These are phyloP conservation scores for Cordia subcordata DNA, from an alignment of 257 asterid genomes.

Conservation along the genomic window DNA sequence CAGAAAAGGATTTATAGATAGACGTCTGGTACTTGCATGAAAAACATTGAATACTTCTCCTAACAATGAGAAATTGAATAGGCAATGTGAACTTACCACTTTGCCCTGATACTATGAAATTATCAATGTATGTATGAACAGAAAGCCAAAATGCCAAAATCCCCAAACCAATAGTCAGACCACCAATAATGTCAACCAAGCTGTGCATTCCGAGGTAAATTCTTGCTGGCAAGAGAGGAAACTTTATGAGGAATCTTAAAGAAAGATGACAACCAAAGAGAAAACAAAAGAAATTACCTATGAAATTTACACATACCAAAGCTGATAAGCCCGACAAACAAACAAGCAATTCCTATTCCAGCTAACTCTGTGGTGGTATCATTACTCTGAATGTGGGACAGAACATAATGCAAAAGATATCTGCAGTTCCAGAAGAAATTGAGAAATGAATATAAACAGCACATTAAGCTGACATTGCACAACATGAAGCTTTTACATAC, in stretches of 20 bases:
- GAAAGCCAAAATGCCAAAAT: constrained; percentile 75
- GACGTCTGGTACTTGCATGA: not conserved
- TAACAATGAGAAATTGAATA: constrained; percentile 6
- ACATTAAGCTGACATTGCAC: constrained; percentile 3
- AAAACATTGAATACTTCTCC: not conserved
- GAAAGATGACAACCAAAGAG: constrained; percentile 8
- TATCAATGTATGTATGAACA: constrained; percentile 53
- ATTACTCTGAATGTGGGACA: constrained; percentile 36
- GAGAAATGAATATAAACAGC: constrained; percentile 5
- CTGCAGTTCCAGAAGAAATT: constrained; percentile 31
- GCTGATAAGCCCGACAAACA: constrained; percentile 64
- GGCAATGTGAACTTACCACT: constrained; percentile 45
- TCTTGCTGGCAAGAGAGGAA: constrained; percentile 51
- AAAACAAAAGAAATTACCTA: constrained; percentile 10
- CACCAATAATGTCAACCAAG: constrained; percentile 70
- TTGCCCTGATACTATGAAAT: constrained; percentile 66
- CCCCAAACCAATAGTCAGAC: constrained; percentile 65
- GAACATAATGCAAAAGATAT: constrained; percentile 64
- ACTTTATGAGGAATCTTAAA: constrained; percentile 9
- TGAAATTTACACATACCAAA: constrained; percentile 44
- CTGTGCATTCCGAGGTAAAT: constrained; percentile 98
- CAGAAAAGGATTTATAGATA: not conserved
- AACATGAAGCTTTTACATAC: no score
- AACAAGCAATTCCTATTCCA: constrained; percentile 46
- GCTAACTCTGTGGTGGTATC: constrained; percentile 27